These are phyloP conservation scores for Coemansia sp. DNA, from an alignment of 192 early-diverging fungal species.

Conservation along the genomic window DNA sequence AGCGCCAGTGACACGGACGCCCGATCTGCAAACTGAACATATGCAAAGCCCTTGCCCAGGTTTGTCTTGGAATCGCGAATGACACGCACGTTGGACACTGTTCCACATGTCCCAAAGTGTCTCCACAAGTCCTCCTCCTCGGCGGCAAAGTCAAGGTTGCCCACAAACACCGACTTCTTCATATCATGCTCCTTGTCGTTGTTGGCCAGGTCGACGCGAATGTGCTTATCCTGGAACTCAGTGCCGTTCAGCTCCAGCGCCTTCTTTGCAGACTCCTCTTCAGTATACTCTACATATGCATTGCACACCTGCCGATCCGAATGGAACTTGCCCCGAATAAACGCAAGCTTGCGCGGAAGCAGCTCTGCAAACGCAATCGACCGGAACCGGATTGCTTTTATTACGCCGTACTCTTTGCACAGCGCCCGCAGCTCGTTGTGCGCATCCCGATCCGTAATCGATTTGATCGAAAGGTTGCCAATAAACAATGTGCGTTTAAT, in stretches of 20 bases:
- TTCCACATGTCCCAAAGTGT: slow-evolving; percentile 68
- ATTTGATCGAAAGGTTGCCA: slow-evolving; percentile 81
- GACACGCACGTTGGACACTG: slow-evolving; percentile 78
- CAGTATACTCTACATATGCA: slow-evolving; percentile 84
- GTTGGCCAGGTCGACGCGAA: slow-evolving; percentile 75
- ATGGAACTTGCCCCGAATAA: slow-evolving; percentile 81
- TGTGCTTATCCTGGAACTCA: slow-evolving; percentile 80
- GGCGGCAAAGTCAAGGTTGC: slow-evolving; percentile 68
- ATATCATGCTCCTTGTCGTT: slow-evolving; percentile 61
- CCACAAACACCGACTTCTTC: slow-evolving; percentile 78
- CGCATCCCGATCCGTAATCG: slow-evolving; percentile 63
- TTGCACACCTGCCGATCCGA: slow-evolving; percentile 80
- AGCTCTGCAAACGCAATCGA: slow-evolving; percentile 67
- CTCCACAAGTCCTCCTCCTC: slow-evolving; percentile 73
- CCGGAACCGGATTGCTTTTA: slow-evolving; percentile 89
- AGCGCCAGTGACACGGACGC: slow-evolving; percentile 74
- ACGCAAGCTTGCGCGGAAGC: slow-evolving; percentile 71
- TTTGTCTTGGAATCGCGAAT: slow-evolving; percentile 82
- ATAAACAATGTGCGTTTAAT: slow-evolving; percentile 84
- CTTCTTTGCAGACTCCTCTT: slow-evolving; percentile 59
- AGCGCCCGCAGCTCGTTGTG: slow-evolving; percentile 68
- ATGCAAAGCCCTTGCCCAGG: slow-evolving; percentile 92
- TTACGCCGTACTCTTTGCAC: slow-evolving; percentile 66
- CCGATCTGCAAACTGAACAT: slow-evolving; percentile 82
- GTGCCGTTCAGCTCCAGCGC: slow-evolving; percentile 70